phyloP scores from a whole-genome alignment of 2,329 filamentous ascomycete species.

The Fusarium chaquense region DNA sequence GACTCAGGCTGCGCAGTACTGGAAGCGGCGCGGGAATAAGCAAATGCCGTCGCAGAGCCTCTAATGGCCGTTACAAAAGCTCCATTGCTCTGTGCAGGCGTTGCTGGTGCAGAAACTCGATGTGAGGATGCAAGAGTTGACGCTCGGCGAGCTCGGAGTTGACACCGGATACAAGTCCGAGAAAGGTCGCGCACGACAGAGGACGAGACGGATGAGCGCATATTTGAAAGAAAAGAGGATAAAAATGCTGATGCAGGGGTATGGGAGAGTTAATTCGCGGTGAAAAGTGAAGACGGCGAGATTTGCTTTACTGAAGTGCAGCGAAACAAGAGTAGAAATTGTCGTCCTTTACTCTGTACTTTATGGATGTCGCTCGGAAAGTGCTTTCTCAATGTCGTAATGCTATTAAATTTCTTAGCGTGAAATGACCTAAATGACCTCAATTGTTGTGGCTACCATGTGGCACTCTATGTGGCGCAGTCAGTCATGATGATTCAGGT shows the following conservation, averaged over 20 bases:
- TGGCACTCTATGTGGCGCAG: conserved; percentile 7
- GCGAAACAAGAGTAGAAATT: neutral
- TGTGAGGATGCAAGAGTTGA: conserved; percentile 40
- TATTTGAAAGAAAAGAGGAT: conserved; percentile 9
- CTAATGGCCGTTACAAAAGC: conserved; percentile 8
- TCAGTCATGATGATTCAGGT: conserved; percentile 11
- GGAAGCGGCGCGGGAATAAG: conserved; percentile 30
- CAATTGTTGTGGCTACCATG: conserved; percentile 15
- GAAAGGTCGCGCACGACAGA: conserved; percentile 45
- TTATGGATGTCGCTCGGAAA: conserved; percentile 12
- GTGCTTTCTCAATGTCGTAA: conserved; percentile 27
- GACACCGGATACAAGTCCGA: conserved; percentile 53
- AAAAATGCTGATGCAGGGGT: neutral
- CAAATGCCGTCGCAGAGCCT: conserved; percentile 2
- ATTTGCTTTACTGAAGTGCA: neutral
- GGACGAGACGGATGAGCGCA: conserved; percentile 47
- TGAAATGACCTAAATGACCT: conserved; percentile 1
- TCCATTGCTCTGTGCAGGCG: conserved; percentile 11
- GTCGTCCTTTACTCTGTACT: conserved; percentile 2
- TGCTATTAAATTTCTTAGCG: conserved; percentile 26
- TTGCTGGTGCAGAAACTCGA: conserved; percentile 23
- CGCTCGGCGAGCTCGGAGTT: conserved; percentile 47
- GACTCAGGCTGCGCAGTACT: conserved; percentile 26
- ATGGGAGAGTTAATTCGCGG: neutral
- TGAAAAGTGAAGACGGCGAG: neutral